Evolutionary conservation across 371 early-diverging fungal species (phyloP).

Genomic region (Basidiobolus heterosporus): DNA sequence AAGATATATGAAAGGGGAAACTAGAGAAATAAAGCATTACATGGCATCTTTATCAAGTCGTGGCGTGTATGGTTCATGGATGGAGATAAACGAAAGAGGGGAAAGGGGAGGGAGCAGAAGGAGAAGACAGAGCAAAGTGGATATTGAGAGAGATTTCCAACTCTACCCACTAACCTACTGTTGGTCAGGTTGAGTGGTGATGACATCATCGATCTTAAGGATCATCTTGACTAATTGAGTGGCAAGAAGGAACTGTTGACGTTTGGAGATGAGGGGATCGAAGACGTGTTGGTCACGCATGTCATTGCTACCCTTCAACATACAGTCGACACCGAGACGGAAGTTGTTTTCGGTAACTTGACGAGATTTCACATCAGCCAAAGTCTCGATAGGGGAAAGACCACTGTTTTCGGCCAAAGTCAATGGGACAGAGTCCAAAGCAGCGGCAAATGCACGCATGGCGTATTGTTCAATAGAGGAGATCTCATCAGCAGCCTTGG

Average conservation of each 20-base stretch:
- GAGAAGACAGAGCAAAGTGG: too few species aligned
- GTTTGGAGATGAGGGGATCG: constrained; percentile 97
- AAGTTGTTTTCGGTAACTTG: constrained; percentile 77
- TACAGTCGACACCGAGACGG: constrained; percentile 92
- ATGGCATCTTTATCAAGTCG: too few species aligned
- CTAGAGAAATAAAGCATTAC: too few species aligned
- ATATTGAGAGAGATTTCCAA: too few species aligned
- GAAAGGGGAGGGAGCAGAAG: too few species aligned
- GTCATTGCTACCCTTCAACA: constrained; percentile 77
- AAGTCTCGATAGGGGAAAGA: constrained; percentile 84
- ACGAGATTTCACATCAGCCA: constrained; percentile 83
- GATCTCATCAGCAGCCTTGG: constrained; percentile 83
- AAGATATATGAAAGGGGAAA: too few species aligned
- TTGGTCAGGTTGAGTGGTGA: neutral
- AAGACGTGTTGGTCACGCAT: constrained; percentile 96
- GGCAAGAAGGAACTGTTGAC: constrained; percentile 92
- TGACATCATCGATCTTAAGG: constrained; percentile 88
- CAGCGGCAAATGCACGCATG: constrained; percentile 92
- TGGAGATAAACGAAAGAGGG: too few species aligned
- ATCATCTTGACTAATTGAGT: constrained; percentile 99
- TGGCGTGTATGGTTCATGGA: too few species aligned
- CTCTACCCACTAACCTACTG: too few species aligned
- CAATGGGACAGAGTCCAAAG: constrained; percentile 94
- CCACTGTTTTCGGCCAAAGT: constrained; percentile 97
- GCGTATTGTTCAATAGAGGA: constrained; percentile 94